Evolutionary conservation across 192 early-diverging fungal species (phyloP).

Genomic region (Linnemannia schmuckeri): DNA sequence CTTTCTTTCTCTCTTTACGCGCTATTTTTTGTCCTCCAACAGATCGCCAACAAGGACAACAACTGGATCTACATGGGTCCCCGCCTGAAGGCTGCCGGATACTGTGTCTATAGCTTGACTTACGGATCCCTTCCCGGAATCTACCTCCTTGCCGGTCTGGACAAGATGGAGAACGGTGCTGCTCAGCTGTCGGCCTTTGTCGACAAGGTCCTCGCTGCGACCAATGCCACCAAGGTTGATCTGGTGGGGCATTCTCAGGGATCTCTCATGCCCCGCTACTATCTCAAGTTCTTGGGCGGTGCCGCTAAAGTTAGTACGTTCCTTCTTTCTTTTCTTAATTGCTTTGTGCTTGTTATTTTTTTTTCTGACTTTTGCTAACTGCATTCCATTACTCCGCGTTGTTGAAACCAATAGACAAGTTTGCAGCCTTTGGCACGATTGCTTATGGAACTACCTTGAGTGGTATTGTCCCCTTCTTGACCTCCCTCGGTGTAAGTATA

Average conservation of each 20-base stretch:
- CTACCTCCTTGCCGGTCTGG: not conserved
- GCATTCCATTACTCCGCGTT: not conserved
- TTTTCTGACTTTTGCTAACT: not conserved
- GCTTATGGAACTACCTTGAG: not conserved
- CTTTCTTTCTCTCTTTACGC: not conserved
- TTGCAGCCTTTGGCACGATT: not conserved
- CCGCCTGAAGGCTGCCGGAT: not conserved
- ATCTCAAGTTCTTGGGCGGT: slow-evolving; percentile 15
- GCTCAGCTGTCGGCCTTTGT: not conserved
- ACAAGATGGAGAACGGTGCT: slow-evolving; percentile 14
- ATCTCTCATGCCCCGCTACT: slow-evolving; percentile 11
- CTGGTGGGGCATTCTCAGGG: slow-evolving; percentile 9
- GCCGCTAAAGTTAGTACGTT: slow-evolving; percentile 14
- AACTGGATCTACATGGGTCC: slow-evolving; percentile 18
- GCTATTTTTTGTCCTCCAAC: not conserved
- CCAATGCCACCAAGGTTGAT: slow-evolving; percentile 7
- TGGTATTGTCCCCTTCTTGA: not conserved
- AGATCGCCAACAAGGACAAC: not conserved
- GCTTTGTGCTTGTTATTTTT: not conserved
- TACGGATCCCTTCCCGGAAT: not conserved
- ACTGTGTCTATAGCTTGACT: slow-evolving; percentile 13
- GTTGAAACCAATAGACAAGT: not conserved
- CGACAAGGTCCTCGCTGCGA: slow-evolving; percentile 11
- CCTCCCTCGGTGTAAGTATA: not conserved
- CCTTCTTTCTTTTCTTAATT: not conserved